Evolutionary conservation across 176 grass and related monocot species (phyloP).

Genomic region (Aegilops longissima): DNA sequence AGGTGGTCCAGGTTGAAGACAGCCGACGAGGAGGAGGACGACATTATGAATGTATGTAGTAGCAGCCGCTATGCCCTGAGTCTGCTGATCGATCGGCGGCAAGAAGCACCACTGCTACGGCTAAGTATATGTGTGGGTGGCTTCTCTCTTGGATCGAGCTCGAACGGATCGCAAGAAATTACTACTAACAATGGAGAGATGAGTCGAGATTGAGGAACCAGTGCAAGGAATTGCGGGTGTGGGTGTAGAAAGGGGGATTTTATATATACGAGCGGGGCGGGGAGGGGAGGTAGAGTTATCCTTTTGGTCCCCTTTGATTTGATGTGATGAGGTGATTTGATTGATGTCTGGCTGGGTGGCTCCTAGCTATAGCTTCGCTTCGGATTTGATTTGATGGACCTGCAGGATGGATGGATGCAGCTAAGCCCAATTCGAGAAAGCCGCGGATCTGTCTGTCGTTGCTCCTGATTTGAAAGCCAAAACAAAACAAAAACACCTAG

Average conservation of each 20-base stretch:
- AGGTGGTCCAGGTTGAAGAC: constrained; percentile 87
- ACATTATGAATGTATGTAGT: constrained; percentile 32
- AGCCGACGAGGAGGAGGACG: constrained; percentile 68
- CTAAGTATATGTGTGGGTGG: background rate
- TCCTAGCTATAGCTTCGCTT: constrained; percentile 6
- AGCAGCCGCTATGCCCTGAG: background rate
- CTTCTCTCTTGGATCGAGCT: background rate
- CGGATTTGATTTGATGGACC: constrained; percentile 99
- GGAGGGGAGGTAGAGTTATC: constrained; percentile 32
- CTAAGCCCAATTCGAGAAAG: constrained; percentile 54
- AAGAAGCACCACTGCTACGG: background rate
- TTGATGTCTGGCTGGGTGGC: constrained; percentile 38
- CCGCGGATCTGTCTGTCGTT: constrained; percentile 98
- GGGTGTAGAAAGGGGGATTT: constrained; percentile 33
- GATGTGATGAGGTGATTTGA: constrained; percentile 66
- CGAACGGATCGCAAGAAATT: background rate
- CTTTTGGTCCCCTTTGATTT: constrained; percentile 46
- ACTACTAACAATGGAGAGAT: background rate
- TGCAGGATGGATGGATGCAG: constrained; percentile 1
- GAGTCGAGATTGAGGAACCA: background rate
- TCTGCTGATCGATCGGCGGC: background rate
- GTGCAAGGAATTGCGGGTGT: background rate
- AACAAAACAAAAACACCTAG: background rate
- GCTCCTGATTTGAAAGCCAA: constrained; percentile 57
- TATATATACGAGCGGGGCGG: constrained; percentile 23